Evolutionary conservation across 1,284 basidiomycete species (phyloP).

Genomic region (Porodaedalea pini): DNA sequence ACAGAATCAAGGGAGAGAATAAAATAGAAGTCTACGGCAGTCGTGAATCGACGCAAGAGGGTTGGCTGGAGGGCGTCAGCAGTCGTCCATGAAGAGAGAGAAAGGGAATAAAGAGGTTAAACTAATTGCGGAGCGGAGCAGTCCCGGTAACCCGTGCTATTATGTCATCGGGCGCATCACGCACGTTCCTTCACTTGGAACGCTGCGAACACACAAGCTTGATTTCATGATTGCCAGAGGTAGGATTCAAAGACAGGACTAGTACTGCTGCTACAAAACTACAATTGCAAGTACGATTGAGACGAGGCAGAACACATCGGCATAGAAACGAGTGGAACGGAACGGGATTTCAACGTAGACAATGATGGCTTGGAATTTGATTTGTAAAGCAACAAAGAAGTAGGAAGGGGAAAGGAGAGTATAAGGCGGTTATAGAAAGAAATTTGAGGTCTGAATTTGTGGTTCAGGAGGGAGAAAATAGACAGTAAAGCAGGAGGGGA

Average conservation of each 20-base stretch:
- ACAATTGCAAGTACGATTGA: constrained; percentile 29
- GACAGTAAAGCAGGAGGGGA: background rate
- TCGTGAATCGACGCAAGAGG: constrained; percentile 2
- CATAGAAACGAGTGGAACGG: background rate
- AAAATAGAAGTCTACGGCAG: constrained; percentile 4
- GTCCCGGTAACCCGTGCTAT: background rate
- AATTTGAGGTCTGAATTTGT: background rate
- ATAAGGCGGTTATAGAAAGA: background rate
- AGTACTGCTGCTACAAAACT: constrained; percentile 33
- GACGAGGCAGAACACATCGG: background rate
- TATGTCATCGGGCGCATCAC: constrained; percentile 20
- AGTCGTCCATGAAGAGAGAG: constrained; percentile 11
- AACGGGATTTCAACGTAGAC: background rate
- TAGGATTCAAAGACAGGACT: constrained; percentile 12
- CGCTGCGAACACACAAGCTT: background rate
- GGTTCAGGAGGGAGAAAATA: background rate
- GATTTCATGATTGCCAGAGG: constrained; percentile 15
- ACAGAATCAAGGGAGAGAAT: constrained; percentile 3
- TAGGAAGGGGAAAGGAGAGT: background rate
- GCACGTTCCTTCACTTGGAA: constrained; percentile 22
- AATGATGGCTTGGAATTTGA: no score
- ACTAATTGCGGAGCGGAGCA: background rate
- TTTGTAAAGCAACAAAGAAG: background rate
- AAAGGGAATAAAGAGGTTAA: background rate
- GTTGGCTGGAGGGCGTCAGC: constrained; percentile 5